These are phyloP conservation scores for Rhodomyrtus tomentosa DNA, from an alignment of 345 rosid species.

Conservation along the genomic window DNA sequence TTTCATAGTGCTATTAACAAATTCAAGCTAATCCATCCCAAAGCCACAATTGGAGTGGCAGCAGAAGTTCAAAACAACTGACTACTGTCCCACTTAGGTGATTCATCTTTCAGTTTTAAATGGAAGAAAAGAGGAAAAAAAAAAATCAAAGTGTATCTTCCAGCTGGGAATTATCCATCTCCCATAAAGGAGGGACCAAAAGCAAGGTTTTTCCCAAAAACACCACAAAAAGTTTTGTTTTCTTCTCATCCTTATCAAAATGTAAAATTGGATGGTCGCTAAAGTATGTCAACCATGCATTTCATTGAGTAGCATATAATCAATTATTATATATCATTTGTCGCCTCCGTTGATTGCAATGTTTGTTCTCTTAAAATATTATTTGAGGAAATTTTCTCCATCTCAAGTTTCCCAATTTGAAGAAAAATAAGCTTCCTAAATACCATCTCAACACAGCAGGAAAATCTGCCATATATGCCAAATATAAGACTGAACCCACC, in stretches of 20 bases:
- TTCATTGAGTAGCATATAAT: not conserved
- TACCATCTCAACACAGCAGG: not conserved
- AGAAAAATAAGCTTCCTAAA: not conserved
- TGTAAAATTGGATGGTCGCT: not conserved
- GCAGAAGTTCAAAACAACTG: not conserved
- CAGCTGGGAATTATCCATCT: not conserved
- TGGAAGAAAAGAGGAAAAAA: not conserved
- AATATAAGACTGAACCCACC: not conserved
- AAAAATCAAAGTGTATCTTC: not conserved
- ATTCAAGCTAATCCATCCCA: not conserved
- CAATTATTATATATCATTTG: not conserved
- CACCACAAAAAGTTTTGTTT: not conserved
- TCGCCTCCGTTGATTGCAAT: not conserved
- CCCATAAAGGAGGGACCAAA: not conserved
- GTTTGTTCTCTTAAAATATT: not conserved
- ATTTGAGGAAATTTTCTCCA: not conserved
- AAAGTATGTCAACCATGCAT: not conserved
- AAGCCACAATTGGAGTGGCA: not conserved
- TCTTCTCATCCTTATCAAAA: not conserved
- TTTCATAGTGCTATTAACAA: not conserved
- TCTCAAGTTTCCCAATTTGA: not conserved
- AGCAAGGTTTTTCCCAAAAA: not conserved
- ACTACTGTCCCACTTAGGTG: not conserved
- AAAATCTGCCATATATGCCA: not conserved
- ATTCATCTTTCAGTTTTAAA: not conserved